phyloP scores from a whole-genome alignment of 352 stramenopile genomes.

The Lagenidium sp. region DNA sequence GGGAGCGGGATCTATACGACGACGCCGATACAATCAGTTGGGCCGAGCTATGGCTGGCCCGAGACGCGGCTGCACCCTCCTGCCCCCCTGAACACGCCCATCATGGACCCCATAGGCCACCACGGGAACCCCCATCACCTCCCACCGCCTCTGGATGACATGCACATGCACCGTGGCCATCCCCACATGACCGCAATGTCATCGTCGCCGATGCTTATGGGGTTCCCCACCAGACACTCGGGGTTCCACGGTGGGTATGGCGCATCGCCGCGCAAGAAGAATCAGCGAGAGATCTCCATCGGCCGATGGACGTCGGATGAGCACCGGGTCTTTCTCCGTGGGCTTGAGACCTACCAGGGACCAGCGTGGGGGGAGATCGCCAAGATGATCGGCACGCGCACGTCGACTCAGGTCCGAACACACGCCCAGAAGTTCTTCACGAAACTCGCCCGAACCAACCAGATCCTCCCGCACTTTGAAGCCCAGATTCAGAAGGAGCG shows the following conservation, averaged over 20 bases:
- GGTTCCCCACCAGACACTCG: not conserved
- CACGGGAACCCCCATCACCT: not conserved
- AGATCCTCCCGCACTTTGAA: conserved; percentile 70
- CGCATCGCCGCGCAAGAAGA: conserved; percentile 11
- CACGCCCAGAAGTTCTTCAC: conserved; percentile 88
- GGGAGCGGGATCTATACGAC: not conserved
- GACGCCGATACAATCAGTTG: too few relatives aligned
- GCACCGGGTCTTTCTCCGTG: conserved; percentile 68
- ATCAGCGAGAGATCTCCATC: conserved; percentile 50
- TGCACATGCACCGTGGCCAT: conserved; percentile 6
- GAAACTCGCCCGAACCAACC: conserved; percentile 67
- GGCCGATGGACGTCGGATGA: conserved; percentile 72
- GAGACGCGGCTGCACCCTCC: too few relatives aligned
- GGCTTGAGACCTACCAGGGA: conserved; percentile 73
- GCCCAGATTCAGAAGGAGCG: conserved; percentile 67
- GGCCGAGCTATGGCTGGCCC: too few relatives aligned
- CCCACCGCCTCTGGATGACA: conserved; percentile 10
- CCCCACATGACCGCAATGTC: too few relatives aligned
- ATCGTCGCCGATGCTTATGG: conserved; percentile 7
- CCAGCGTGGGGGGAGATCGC: conserved; percentile 81
- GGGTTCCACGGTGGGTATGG: conserved; percentile 7
- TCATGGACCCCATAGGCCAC: not conserved
- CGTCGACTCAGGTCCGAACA: conserved; percentile 77
- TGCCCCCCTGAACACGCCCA: too few relatives aligned
- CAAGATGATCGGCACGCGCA: conserved; percentile 70